Conservation (phyloP, 805 yeast genomes). For the Saturnispora serradocipensis region DNA sequence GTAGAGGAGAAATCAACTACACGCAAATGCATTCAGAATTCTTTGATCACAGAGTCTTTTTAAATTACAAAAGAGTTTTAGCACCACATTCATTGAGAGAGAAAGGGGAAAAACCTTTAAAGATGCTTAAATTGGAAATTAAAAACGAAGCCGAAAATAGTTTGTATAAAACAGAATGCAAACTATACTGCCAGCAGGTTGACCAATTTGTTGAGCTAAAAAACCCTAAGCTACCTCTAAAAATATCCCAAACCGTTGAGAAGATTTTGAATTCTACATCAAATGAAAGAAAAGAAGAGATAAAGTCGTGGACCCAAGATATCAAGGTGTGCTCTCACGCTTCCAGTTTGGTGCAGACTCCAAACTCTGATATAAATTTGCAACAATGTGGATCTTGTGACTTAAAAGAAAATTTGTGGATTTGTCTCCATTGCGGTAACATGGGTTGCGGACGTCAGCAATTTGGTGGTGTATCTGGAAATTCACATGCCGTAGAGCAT, state of each 20-base stretch:
- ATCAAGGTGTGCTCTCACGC: constrained; percentile 75
- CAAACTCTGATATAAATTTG: constrained; percentile 24
- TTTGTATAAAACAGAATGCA: constrained; percentile 38
- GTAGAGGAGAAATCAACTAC: constrained; percentile 40
- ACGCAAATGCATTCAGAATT: constrained; percentile 45
- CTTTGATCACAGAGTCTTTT: constrained; percentile 45
- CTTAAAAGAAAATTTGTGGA: constrained; percentile 75
- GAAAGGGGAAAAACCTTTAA: constrained; percentile 29
- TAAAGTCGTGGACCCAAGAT: constrained; percentile 89
- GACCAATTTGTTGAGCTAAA: constrained; percentile 25
- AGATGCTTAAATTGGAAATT: constrained; percentile 60
- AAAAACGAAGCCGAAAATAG: constrained; percentile 56
- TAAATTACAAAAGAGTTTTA: constrained; percentile 47
- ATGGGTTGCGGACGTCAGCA: constrained; percentile 93
- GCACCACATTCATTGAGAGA: constrained; percentile 30
- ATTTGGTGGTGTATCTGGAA: constrained; percentile 90
- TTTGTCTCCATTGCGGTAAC: constrained; percentile 85
- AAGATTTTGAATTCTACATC: constrained; percentile 51
- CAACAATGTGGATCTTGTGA: constrained; percentile 50
- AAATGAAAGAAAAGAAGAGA: constrained; percentile 51
- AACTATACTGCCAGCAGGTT: constrained; percentile 32
- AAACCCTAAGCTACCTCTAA: constrained; percentile 20
- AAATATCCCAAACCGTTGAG: constrained; percentile 29
- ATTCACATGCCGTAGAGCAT: constrained; percentile 82
- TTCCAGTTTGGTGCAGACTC: constrained; percentile 37